Percentiles rank a stretch among this genome's conserved stretches.
These are phyloP conservation scores for Penstemon newberryi DNA, from an alignment of 257 asterid species.

Conservation along the genomic window DNA sequence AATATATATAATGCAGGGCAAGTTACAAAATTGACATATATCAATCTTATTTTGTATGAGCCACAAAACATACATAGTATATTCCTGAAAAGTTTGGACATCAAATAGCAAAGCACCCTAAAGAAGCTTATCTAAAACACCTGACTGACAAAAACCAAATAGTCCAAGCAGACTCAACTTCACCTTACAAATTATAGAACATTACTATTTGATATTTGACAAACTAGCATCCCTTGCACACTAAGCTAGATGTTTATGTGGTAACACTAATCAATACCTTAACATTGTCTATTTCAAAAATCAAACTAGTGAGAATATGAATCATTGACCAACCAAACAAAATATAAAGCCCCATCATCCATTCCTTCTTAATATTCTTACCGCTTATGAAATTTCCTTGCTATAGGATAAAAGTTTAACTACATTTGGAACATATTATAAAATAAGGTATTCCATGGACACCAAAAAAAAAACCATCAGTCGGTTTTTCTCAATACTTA, in stretches of 20 bases:
- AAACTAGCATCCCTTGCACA: neutral
- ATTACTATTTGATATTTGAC: neutral
- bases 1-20: too few species aligned
- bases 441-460: too few species aligned
- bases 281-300: conserved; percentile 20
- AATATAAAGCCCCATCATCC: too few species aligned
- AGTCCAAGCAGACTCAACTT: conserved; percentile 3
- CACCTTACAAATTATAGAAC: neutral
- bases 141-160: neutral
- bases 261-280: neutral
- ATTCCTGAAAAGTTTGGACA: neutral
- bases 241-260: neutral
- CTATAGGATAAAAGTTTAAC: too few species aligned
- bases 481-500: too few species aligned
- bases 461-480: too few species aligned
- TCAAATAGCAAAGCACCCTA: neutral
- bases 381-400: too few species aligned
- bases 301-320: neutral
- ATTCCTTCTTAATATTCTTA: too few species aligned
- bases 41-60: neutral
- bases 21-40: too few species aligned
- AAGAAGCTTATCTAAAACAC: neutral
- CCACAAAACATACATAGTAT: neutral
- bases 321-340: too few species aligned
- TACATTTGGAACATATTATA: too few species aligned